Base-by-base conservation (phyloP, 106 monocot genomes). In the Allium fistulosum region DNA sequence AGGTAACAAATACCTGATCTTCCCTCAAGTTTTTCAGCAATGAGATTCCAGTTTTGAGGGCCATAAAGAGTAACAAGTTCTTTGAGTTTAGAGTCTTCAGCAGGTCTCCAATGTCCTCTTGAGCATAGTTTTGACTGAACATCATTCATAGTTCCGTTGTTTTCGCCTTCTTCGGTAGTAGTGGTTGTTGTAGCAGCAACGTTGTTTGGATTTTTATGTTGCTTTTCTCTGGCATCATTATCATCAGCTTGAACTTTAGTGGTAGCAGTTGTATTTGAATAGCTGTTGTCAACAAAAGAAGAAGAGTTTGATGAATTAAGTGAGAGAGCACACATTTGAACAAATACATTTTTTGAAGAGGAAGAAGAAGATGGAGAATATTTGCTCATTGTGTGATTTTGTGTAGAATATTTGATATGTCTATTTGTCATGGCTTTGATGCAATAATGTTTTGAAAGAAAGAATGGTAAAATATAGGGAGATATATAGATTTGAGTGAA, bases 1-100 rank as follows among this genome's bases (percentile, higher is more conserved):
- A 37, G 0, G 37, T 37, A 9, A 53, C 26, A 11, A 9, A 22
- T 76, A 90, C 94, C 90, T 80, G 94, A 94, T 90, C 94, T 84
- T 8, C 84, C 87, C 8, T 94, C 72, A 4, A 90, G 84, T 62
- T 94, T 94, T 68, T 90, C 87, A 17, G 94, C 94, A 58, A 94
- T 94, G 78, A 94, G 90, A 63, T 94, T 94, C 94, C 94, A 94
- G 80, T 94, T 94, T 75, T 87, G 94, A 53, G 94, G 94, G 68
- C 90, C 94, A 65, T 90, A 87, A 12, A 87, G 80, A 10, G 90
- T 78, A 1, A 94, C 94, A 4, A 94, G 80, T 62, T 90, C 87
- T 53, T 78, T 87, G 76, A 94, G 94, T 73, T 87, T 94, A 53
- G 78, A 67, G 87, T 94, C 94, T 62, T 94, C 94, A 13, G 87